Evolutionary conservation across 257 asterid species (phyloP).

Genomic region (Solanum sejunctum): DNA sequence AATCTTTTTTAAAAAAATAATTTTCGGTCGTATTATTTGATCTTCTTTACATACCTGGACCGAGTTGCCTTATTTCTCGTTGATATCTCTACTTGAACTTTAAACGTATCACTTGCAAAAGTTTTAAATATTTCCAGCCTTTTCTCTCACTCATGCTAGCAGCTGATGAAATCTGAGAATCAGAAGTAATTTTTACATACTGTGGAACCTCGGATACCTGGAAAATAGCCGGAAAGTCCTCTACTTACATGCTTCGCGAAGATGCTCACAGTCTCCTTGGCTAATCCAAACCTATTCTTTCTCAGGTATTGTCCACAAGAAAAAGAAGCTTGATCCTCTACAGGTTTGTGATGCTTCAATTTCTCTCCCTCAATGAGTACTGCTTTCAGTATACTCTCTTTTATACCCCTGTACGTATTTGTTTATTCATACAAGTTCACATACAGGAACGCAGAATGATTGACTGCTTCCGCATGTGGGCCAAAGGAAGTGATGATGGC

Average conservation of each 20-base stretch:
- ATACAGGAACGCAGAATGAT: slow-evolving; percentile 86
- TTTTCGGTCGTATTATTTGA: neutral
- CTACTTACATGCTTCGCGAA: slow-evolving; percentile 12
- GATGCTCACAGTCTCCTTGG: slow-evolving; percentile 30
- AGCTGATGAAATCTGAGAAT: neutral
- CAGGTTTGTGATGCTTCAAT: slow-evolving; percentile 33
- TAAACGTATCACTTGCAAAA: neutral
- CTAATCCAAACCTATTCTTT: slow-evolving; percentile 24
- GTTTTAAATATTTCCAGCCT: neutral
- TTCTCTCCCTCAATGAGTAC: neutral
- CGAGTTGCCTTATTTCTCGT: neutral
- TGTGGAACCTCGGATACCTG: neutral
- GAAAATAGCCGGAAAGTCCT: slow-evolving; percentile 13
- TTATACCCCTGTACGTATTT: neutral
- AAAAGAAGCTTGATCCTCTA: slow-evolving; percentile 53
- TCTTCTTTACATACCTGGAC: neutral
- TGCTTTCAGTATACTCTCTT: neutral
- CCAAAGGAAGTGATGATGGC: slow-evolving; percentile 98
- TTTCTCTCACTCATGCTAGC: neutral
- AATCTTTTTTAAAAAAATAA: no score
- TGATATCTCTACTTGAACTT: neutral
- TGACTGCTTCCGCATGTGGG: slow-evolving; percentile 59
- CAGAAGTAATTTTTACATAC: neutral
- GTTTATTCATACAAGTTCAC: neutral
- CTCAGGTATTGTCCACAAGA: slow-evolving; percentile 41